Evolutionary conservation across 768 basidiomycete genomes (phyloP).

Genomic region (Termitomyces sp.): DNA sequence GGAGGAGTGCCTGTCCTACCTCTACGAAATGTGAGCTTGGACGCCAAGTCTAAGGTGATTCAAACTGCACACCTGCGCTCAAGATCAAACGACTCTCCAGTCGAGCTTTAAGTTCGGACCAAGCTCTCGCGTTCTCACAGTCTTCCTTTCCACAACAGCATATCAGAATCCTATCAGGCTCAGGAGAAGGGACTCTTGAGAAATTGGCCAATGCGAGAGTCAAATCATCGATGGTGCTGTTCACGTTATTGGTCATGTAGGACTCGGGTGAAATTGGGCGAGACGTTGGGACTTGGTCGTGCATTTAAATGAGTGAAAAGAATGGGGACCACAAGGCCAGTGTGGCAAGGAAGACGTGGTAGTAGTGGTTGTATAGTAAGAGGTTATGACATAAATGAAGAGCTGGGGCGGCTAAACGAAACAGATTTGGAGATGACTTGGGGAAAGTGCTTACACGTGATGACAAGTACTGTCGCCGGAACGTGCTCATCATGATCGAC

Average conservation of each 20-base stretch:
- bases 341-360: constrained; percentile 8
- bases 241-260: constrained; percentile 44
- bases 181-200: constrained; percentile 73
- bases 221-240: constrained; percentile 73
- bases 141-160: constrained; percentile 69
- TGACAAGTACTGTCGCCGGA: background rate
- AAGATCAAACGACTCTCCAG: constrained; percentile 76
- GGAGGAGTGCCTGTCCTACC: constrained; percentile 85
- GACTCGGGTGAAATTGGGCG: constrained; percentile 35
- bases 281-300: constrained; percentile 16
- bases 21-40: constrained; percentile 40
- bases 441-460: constrained; percentile 8
- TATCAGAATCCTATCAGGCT: constrained; percentile 43
- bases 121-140: constrained; percentile 61
- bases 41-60: background rate
- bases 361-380: background rate
- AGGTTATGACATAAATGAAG: background rate
- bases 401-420: background rate
- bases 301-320: constrained; percentile 9
- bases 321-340: constrained; percentile 8
- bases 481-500: constrained; percentile 1
- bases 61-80: constrained; percentile 72
- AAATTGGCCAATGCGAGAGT: constrained; percentile 70
- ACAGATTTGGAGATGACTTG: no score
- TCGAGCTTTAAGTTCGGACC: constrained; percentile 61